phyloP scores from a whole-genome alignment of 371 early-diverging fungal genomes.

The Apophysomyces ossiformis region DNA sequence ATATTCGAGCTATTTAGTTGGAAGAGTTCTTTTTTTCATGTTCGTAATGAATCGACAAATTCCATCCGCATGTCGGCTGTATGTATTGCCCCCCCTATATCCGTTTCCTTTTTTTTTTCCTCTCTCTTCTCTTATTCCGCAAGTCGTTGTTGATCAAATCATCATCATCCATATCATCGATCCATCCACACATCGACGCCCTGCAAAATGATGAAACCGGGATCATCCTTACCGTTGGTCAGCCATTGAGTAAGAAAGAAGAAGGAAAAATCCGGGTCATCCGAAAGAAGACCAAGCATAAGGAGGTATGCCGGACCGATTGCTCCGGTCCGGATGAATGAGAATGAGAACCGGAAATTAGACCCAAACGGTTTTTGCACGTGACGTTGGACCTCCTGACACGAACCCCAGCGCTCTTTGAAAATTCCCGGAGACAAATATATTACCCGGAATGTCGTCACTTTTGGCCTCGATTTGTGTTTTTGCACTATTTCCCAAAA shows the following conservation, averaged over 20 bases:
- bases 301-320: constrained; percentile 1
- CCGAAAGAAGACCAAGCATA: constrained; percentile 2
- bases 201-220: not conserved
- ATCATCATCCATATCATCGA: constrained; percentile 20
- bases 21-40: too few species aligned
- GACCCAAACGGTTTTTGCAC: too few species aligned
- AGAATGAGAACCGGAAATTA: not conserved
- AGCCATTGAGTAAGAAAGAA: constrained; percentile 12
- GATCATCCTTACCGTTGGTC: constrained; percentile 4
- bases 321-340: not conserved
- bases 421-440: too few species aligned
- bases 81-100: not conserved
- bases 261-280: not conserved
- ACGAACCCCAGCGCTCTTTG: too few species aligned
- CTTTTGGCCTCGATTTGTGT: too few species aligned
- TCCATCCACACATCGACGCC: not conserved
- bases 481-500: too few species aligned
- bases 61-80: too few species aligned
- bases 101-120: not conserved
- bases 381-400: too few species aligned
- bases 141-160: not conserved
- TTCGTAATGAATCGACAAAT: too few species aligned
- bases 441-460: too few species aligned
- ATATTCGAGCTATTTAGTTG: too few species aligned
- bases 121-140: not conserved